Percentiles rank a stretch among this genome's conserved stretches.
phyloP scores from a whole-genome alignment of 106 monocot species.

The Iris macrosiphon region DNA sequence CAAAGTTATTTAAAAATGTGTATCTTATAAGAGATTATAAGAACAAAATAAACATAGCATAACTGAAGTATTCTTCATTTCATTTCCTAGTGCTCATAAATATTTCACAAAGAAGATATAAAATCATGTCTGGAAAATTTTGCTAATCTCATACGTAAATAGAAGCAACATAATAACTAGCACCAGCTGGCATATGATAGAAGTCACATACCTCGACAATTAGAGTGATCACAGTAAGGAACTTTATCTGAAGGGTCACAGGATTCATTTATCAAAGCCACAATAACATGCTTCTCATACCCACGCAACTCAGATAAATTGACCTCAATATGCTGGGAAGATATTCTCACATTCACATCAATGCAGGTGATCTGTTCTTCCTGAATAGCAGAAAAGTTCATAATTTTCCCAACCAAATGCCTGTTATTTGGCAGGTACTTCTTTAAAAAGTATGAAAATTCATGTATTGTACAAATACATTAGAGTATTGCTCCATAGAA shows the following conservation, averaged over 20 bases:
- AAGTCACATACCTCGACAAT: conserved; percentile 25
- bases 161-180: no score
- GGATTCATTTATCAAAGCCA: conserved; percentile 27
- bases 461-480: no score
- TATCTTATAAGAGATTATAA: no score
- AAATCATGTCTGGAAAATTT: no score
- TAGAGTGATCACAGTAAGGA: conserved; percentile 2
- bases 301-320: conserved; percentile 33
- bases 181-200: no score
- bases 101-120: no score
- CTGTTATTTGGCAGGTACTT: neutral
- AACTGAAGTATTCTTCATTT: neutral
- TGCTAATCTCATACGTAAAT: no score
- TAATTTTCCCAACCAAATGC: neutral
- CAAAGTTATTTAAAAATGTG: neutral
- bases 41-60: neutral
- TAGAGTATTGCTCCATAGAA: no score
- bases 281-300: conserved; percentile 34
- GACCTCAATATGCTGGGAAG: conserved; percentile 34
- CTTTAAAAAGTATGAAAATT: no score
- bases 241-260: neutral
- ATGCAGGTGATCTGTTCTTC: conserved; percentile 23
- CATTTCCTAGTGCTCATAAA: neutral
- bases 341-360: conserved; percentile 23
- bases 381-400: neutral